Base-by-base conservation (phyloP, 768 basidiomycete genomes). In the Lenzites betulinus region DNA sequence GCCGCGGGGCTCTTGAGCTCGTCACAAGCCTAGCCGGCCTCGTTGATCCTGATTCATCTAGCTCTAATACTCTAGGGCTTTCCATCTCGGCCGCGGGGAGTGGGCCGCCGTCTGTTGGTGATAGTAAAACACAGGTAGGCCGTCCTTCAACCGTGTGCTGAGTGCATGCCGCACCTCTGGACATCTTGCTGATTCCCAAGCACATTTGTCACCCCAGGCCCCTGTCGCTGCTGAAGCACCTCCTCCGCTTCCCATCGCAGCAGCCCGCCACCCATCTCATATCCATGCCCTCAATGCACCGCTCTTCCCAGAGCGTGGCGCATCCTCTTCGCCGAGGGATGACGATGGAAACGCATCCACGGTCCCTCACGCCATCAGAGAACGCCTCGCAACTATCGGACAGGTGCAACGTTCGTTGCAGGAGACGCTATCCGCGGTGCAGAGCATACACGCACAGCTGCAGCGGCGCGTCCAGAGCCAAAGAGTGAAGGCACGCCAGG, bases 181-280 rank as follows among this genome's bases (percentile, higher is more conserved):
- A 11, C 35, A 18, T 25, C 44, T 25, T 11, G 4, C 16, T 54
- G 20, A 41, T 5, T 18, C n/a, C 5, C 22, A 7, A 9, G 38
- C 35, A 39, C 13, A 38, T 20, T 25, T 4, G 12, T 22, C 3
- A 11, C 49, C 16, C 33, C 50, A 44, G 48, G n/a, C 35, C 11
- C 5, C 48, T 9, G 9, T 7, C 26, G 22, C 51, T 22, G 39
- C 38, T 15, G 44, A 53, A 33, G 23, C 63, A 11, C 13, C 60
- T 5, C 56, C 49, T 18, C 60, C 68, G 8, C 51, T 70, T 2
- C 81, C 79, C 2, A 70, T 80, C 25, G 78, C 80, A 26, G 81
- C 81, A 15, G 81, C 81, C 0, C 79, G 78, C 56, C 79, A 82
- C 57, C 81, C 79, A 25, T 51, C 56, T 15, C 46, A 63, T 25